These are phyloP conservation scores for Entomortierella parvispora DNA, from an alignment of 192 early-diverging fungal species.

Conservation along the genomic window DNA sequence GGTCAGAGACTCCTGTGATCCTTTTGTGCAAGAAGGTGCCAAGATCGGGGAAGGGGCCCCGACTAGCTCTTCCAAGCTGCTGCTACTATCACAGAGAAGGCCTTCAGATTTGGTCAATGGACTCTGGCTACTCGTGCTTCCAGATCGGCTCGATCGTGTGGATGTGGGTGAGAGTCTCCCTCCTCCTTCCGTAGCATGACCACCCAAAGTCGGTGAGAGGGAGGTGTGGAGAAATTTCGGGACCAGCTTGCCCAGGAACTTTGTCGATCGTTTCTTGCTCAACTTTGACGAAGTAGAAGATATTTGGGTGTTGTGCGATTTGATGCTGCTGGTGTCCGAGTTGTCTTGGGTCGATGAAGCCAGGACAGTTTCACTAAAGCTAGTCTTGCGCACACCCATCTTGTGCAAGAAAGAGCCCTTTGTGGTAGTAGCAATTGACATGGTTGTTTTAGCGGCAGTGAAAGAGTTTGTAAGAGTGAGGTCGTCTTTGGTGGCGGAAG, in stretches of 20 bases:
- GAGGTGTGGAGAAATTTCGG: conserved; percentile 41
- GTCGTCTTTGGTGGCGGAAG: neutral
- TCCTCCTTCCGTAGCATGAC: conserved; percentile 3
- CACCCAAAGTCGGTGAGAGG: neutral
- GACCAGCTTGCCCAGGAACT: conserved; percentile 30
- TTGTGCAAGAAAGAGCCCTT: conserved; percentile 21
- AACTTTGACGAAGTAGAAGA: conserved; percentile 4
- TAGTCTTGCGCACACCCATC: conserved; percentile 39
- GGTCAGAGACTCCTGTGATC: too few relatives aligned
- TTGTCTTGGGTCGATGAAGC: neutral
- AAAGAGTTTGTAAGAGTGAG: neutral
- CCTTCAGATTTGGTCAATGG: neutral
- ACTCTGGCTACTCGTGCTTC: conserved; percentile 13
- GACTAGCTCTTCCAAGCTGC: neutral
- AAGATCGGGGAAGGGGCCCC: neutral
- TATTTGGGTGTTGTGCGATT: conserved; percentile 10
- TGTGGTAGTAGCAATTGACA: too few relatives aligned
- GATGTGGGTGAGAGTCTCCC: conserved; percentile 14
- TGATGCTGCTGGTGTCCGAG: conserved; percentile 15
- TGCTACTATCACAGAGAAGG: neutral
- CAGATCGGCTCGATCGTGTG: conserved; percentile 15
- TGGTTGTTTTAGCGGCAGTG: neutral
- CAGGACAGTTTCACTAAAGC: conserved; percentile 15
- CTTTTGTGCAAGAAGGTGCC: too few relatives aligned
- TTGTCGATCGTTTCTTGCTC: conserved; percentile 32